Percentiles rank a stretch among this genome's conserved stretches.
Conservation (phyloP, 805 yeast species). For the Candida insectorum region DNA sequence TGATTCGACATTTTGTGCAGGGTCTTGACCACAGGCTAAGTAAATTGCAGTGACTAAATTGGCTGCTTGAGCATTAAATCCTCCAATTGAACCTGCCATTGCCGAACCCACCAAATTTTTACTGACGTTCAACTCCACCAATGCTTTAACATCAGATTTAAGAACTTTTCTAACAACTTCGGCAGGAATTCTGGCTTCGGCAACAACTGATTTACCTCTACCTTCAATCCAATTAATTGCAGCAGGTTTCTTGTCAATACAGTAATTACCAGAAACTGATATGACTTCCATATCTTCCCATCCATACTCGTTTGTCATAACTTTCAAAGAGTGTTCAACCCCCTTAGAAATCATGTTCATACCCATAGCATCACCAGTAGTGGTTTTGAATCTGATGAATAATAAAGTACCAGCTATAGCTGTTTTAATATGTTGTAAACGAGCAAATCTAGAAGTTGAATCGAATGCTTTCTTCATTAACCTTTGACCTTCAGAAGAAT, state of each 20-base stretch:
- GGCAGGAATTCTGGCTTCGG: conserved; percentile 87
- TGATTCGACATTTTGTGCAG: conserved; percentile 98
- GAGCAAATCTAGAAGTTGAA: conserved; percentile 95
- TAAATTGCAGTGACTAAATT: conserved; percentile 92
- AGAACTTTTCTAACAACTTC: conserved; percentile 76
- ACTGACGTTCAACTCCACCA: conserved; percentile 83
- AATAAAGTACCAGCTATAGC: conserved; percentile 91
- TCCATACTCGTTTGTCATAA: conserved; percentile 84
- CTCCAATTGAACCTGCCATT: conserved; percentile 98
- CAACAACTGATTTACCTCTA: conserved; percentile 96
- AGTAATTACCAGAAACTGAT: conserved; percentile 94
- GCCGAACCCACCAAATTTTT: conserved; percentile 96
- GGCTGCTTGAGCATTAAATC: conserved; percentile 98
- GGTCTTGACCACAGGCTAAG: conserved; percentile 97
- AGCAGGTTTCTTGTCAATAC: conserved; percentile 96
- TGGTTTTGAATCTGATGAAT: conserved; percentile 92
- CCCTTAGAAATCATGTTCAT: conserved; percentile 99
- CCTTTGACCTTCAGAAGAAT: conserved; percentile 89
- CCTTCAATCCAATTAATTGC: conserved; percentile 99
- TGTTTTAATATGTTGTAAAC: conserved; percentile 85
- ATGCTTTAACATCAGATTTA: conserved; percentile 87
- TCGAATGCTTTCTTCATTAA: conserved; percentile 84
- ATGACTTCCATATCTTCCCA: conserved; percentile 92
- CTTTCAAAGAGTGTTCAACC: conserved; percentile 80
- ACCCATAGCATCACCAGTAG: conserved; percentile 99